Percentiles rank a stretch among this genome's conserved stretches.
Evolutionary conservation across 371 early-diverging fungal species (phyloP).

Genomic region (Lichtheimia corymbifera): DNA sequence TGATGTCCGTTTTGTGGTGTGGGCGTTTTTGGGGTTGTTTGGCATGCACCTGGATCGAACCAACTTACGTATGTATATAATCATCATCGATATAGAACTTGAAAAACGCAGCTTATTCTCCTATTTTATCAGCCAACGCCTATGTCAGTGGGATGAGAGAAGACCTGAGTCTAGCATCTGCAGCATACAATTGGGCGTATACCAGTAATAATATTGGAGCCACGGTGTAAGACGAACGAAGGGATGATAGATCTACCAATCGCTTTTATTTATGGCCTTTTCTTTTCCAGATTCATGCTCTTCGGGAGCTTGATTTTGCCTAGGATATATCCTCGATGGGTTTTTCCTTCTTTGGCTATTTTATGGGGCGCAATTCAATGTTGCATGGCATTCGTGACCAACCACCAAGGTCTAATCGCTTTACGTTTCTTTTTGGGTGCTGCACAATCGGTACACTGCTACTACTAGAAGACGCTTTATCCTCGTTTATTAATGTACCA

Average conservation of each 20-base stretch:
- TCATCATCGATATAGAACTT: no score
- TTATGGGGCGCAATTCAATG: conserved; percentile 68
- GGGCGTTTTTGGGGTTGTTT: conserved; percentile 68
- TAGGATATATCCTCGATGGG: conserved; percentile 49
- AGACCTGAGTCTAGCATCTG: conserved; percentile 46
- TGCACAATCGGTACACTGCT: conserved; percentile 29
- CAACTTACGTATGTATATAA: conserved; percentile 62
- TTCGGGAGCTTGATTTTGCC: conserved; percentile 53
- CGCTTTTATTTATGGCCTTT: neutral
- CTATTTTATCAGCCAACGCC: conserved; percentile 33
- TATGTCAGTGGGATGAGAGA: conserved; percentile 50
- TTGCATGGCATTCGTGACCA: conserved; percentile 53
- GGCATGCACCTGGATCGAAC: conserved; percentile 75
- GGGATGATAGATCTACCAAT: no score
- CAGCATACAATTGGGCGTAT: conserved; percentile 62
- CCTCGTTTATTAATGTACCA: no score
- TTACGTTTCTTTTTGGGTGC: conserved; percentile 68
- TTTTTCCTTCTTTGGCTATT: conserved; percentile 60
- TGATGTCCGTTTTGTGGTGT: conserved; percentile 68
- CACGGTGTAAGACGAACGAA: conserved; percentile 5
- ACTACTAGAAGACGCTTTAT: no score
- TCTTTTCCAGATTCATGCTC: conserved; percentile 24
- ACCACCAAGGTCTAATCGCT: conserved; percentile 48
- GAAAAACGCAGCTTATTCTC: neutral
- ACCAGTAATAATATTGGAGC: conserved; percentile 70